Base-by-base conservation (phyloP, 495 filamentous ascomycete species). In the Hypoxylon fuscum region DNA sequence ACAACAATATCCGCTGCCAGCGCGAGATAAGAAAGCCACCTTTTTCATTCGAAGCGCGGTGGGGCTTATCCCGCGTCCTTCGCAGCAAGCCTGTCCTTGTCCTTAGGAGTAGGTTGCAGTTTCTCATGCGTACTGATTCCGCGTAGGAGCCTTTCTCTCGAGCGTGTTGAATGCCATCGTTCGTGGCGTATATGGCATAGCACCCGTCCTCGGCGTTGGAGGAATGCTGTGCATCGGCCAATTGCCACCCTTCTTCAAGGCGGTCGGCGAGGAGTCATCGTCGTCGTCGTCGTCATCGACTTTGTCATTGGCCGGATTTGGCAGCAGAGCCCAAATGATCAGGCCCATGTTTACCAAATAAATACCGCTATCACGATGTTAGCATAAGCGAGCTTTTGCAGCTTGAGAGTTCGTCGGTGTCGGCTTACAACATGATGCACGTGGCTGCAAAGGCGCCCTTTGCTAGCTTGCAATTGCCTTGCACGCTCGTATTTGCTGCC, bases 381-480 rank as follows among this genome's bases (percentile, higher is more conserved):
- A 60, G 50, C 18, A 40, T 23, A 35, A 18, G 10, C 14, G n/a
- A 23, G 40, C 10, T 37, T 0, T 7, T 37, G 2, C 25, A 29
- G 31, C 54, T 62, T 42, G 55, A 46, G 37, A 14, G 8, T 5
- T 8, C n/a, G 6, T 9, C 14, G 8, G 38, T 45, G 47, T 38
- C 48, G 7, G 78, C 90, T 73, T 78, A 96, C 92, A 88, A 74
- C 76, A 94, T 83, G 49, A 90, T 72, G 12, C 90, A 73, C 5
- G 87, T 88, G 4, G 87, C 80, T 5, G 85, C 90, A 69, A 94
- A 96, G 1, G 87, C 74, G 15, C 81, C 81, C 72, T 96, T 91
- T 20, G 92, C 90, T 73, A 91, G 87, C 64, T 81, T 68, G 77
- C 93, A 97, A 68, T 88, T 90, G 21, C 81, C 79, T n/a, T 85